Base-by-base conservation (phyloP, 139 green algal genomes). In the Chlamydomonas urium region DNA sequence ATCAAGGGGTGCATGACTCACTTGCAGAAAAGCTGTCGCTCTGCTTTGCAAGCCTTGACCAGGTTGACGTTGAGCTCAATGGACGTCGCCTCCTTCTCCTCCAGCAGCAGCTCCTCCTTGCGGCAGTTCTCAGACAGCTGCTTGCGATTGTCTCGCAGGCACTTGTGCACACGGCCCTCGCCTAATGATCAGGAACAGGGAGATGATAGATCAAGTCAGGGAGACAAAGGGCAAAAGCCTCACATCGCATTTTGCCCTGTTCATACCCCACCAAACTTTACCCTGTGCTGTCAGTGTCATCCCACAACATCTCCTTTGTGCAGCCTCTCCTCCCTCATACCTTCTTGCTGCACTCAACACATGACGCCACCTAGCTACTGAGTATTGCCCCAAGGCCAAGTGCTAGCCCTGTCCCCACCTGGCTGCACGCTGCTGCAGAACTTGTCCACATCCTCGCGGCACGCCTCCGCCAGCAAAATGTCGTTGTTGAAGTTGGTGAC, bases 1-100 rank as follows among this genome's bases (percentile, higher is more conserved):
- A n/a, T n/a, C n/a, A n/a, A n/a, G n/a, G n/a, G n/a, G n/a, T n/a
- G n/a, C n/a, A n/a, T 53, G 4, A 93, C 82, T 5, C 56, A 59
- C 32, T 84, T 78, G 83, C 90, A 96, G 82, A 88, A 93, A 21
- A 86, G 61, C 10, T 69, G 66, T 50, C 89, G 81, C 80, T 95
- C 88, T 34, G 75, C 71, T 2, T 77, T 72, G 69, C 80, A 85
- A 10, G 36, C 42, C 57, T 77, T 74, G 42, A 86, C 36, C 48
- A 91, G 57, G 33, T 68, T 59, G 17, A 77, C 70, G 57, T 81
- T 72, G 32, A 92, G 77, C 62, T 87, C 75, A 36, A 92, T 45
- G 60, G 19, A 45, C 10, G 14, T 67, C 0, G 67, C 67, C 65
- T 88, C 83, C 32, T 74, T 76, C 26, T 66, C 48, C 68, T 74